Base-by-base conservation (phyloP, 2,329 filamentous ascomycete species). In the Colletotrichum tropicicola region DNA sequence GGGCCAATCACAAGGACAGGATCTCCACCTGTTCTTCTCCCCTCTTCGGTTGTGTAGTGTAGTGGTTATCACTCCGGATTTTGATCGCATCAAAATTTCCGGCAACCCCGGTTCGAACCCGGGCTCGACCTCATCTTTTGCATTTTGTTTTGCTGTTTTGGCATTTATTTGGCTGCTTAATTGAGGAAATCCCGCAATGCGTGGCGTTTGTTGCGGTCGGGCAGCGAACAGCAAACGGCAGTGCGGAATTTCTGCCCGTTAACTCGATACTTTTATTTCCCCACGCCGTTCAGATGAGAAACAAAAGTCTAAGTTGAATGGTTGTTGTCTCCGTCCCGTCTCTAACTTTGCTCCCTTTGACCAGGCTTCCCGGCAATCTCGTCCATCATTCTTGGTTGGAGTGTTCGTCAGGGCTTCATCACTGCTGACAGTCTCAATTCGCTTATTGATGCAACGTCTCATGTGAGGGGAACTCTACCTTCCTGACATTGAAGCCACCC, bases 61-160 rank as follows among this genome's bases (percentile, higher is more conserved):
- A 65, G 62, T 44, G 62, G 62, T 65, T 55, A 65, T 65, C 62
- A 65, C 62, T 61, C 57, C 62, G 35, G 62, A 65, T 65, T 65
- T 65, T 65, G 62, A 65, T 65, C 3, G 6, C 5, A n/a, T 39
- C 21, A 44, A 13, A 10, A 13, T 1, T 65, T 62, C 62, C 35
- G 62, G 57, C 44, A 62, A 65, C 62, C 62, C 62, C 62, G 62
- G 62, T 65, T 65, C 62, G 62, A 65, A 61, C 62, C 62, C 62
- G 62, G 62, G 62, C 19, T 49, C 57, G 62, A 65, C 62, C 62
- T 65, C 1, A 10, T 6, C 2, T 43, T 58, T 59, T 47, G 12
- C 4, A 1, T 23, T 25, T 25, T 59, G 2, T 23, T 49, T 58
- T 49, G 7, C 0, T 4, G 19, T 28, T 27, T 9, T 28, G 10